Evolutionary conservation across 805 yeast genomes (phyloP), one percentile per base, ranked within the genome.

Genomic region (Zygosaccharomyces rouxii): DNA sequence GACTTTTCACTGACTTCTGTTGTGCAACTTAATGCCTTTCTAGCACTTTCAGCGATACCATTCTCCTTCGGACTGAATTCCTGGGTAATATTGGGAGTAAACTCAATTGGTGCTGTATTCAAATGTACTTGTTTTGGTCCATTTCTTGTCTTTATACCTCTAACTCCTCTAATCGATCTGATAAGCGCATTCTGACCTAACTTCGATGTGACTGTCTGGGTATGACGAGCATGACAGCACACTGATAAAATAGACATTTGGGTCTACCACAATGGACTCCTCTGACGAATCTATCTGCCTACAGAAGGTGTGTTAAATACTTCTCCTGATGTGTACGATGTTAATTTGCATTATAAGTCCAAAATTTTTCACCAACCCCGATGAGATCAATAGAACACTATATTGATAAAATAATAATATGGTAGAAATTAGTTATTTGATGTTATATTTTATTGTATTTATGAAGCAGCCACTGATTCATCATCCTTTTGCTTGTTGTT

Each of bases 21-120:
- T 4, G 71, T 65, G 43, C 72, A 63, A 35, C 71, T 65, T 14
- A 70, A 58, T 1, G 69, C 68, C 39, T 66, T 65, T 14, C 53
- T 53, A 9, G 67, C 67, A 4, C 57, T 54, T 25, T 55, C 51
- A 13, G 56, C 52, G 26, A 56, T 47, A 28, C 38, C 53, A 22
- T 43, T 41, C 16, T 28, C 49, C 38, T 49, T 43, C 48, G 35
- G 35, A 14, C 41, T 16, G 58, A 58, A 13, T 55, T 43, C 33
- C 45, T 50, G 18, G 44, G 49, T 7, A 13, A 69, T 47, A 49
- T 71, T 71, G 3, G 74, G 66, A 3, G 69, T 56, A 48, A 70
- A 71, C 48, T 71, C 72, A 13, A 70, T 57, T 0, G 74, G 73
- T 1, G 73, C 62, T 3, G 66, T 57, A 45, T 67, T 71, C 22